phyloP scores from a whole-genome alignment of 2,329 filamentous ascomycete species.

The Calonectria crousiana region DNA sequence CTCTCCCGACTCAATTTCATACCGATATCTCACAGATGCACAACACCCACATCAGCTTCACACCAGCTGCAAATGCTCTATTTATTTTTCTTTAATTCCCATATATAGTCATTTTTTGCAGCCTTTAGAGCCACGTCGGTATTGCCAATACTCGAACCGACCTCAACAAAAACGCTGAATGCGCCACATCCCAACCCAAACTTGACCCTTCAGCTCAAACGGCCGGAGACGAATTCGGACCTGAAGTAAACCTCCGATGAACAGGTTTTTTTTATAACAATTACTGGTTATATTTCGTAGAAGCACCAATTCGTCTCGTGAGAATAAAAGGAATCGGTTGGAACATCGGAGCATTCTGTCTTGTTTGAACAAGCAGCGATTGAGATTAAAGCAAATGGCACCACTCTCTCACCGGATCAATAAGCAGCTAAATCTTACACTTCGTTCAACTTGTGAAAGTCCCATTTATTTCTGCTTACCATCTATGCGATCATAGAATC shows the following conservation, averaged over 20 bases:
- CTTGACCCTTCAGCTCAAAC: background rate
- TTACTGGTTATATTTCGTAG: background rate
- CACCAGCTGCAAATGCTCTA: background rate
- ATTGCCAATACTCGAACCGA: background rate
- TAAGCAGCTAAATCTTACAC: too few relatives aligned
- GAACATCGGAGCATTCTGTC: too few relatives aligned
- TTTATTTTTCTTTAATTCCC: background rate
- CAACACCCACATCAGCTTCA: background rate
- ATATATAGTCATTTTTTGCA: background rate
- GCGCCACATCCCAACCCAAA: background rate
- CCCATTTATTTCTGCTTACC: too few relatives aligned
- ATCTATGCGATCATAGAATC: too few relatives aligned
- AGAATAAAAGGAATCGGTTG: too few relatives aligned
- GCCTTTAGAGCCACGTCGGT: background rate
- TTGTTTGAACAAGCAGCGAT: too few relatives aligned
- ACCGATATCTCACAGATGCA: background rate
- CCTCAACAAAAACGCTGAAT: background rate
- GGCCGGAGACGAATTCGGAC: background rate
- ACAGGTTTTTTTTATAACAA: background rate
- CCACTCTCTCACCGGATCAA: too few relatives aligned
- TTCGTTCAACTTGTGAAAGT: too few relatives aligned
- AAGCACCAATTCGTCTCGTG: background rate
- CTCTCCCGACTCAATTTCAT: background rate
- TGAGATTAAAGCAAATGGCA: too few relatives aligned
- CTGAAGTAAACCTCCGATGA: background rate